Evolutionary conservation across 352 stramenopile species (phyloP).

Genomic region (Phytophthora chlamydospora): DNA sequence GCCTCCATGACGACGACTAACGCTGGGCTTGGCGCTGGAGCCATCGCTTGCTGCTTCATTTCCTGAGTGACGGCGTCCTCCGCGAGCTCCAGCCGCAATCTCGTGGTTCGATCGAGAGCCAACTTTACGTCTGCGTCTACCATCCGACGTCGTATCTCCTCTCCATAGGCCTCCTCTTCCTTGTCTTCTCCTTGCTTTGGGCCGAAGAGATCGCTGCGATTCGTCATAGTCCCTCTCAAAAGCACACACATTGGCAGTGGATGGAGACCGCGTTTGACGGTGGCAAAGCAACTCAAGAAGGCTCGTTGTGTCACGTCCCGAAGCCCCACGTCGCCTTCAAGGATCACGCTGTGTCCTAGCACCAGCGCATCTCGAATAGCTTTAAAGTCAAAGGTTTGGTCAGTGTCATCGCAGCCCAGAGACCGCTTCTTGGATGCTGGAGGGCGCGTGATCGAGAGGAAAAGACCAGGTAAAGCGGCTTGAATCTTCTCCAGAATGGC

Average conservation of each 20-base stretch:
- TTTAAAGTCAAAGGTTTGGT: slow-evolving; percentile 37
- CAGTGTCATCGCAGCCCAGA: slow-evolving; percentile 5
- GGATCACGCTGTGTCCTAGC: slow-evolving; percentile 65
- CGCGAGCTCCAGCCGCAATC: slow-evolving; percentile 25
- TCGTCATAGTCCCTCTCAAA: slow-evolving; percentile 54
- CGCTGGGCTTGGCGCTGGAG: slow-evolving; percentile 15
- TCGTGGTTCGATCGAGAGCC: slow-evolving; percentile 47
- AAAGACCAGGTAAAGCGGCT: slow-evolving; percentile 65
- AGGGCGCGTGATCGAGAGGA: slow-evolving; percentile 66
- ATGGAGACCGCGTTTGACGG: slow-evolving; percentile 68
- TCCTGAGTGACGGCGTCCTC: slow-evolving; percentile 19
- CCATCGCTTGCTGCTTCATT: slow-evolving; percentile 22
- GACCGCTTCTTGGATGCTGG: slow-evolving; percentile 13
- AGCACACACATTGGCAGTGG: slow-evolving; percentile 72
- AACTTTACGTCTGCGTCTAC: slow-evolving; percentile 54
- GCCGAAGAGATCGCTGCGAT: slow-evolving; percentile 42
- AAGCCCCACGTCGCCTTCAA: slow-evolving; percentile 81
- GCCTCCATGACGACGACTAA: slow-evolving; percentile 83
- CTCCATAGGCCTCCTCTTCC: slow-evolving; percentile 19
- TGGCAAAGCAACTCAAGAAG: slow-evolving; percentile 67
- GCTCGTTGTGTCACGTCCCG: slow-evolving; percentile 57
- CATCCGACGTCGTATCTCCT: slow-evolving; percentile 33
- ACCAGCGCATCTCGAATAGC: slow-evolving; percentile 45
- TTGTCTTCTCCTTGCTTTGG: slow-evolving; percentile 21
- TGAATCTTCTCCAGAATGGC: slow-evolving; percentile 52